Base-by-base conservation (phyloP, 2,329 filamentous ascomycete species). In the Tolypocladium guangdongense region DNA sequence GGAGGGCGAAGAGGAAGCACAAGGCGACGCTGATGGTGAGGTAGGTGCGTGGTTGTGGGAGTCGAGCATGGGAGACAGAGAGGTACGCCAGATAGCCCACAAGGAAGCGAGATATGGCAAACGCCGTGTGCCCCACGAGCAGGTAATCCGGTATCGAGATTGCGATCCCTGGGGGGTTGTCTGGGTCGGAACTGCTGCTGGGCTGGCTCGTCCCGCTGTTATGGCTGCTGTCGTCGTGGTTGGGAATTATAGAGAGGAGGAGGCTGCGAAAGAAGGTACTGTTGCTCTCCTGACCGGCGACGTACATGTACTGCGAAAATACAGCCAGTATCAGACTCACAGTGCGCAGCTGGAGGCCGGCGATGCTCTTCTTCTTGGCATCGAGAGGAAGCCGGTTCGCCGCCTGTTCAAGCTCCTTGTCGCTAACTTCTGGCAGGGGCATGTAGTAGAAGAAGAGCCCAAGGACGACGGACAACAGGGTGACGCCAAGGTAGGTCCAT, bases 401-500 rank as follows among this genome's bases (percentile, higher is more conserved):
- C 0, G 74, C 73, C 16, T 69, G 64, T 56, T 78, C 75, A 38
- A 83, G 72, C 56, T 82, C 80, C 20, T 68, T 66, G 57, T 83
- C 81, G 37, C 72, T 75, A 10, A 82, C 76, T 58, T 84, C 83
- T 0, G 82, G 82, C 2, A 86, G 69, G 0, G 82, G 82, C 74
- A 84, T 81, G 61, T 86, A 86, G 63, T 81, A 86, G 64, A 86
- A 84, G 63, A 86, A 81, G 4, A 86, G 71, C 0, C 83, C 87
- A 3, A 95, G 75, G 3, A 80, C 73, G 51, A 86, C 87, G 54
- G 86, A 88, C 53, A 90, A 84, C 27, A 86, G 74, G 0, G 87
- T 88, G 56, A 92, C 86, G 53, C 84, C 86, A n/a, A 93, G 78
- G 60, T 93, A 93, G 0, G 88, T 87, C 86, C 86, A 95, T 67